Evolutionary conservation across 2,329 filamentous ascomycete species (phyloP), one percentile per base, ranked within the genome.

Genomic region (Nectriaceae sp.): DNA sequence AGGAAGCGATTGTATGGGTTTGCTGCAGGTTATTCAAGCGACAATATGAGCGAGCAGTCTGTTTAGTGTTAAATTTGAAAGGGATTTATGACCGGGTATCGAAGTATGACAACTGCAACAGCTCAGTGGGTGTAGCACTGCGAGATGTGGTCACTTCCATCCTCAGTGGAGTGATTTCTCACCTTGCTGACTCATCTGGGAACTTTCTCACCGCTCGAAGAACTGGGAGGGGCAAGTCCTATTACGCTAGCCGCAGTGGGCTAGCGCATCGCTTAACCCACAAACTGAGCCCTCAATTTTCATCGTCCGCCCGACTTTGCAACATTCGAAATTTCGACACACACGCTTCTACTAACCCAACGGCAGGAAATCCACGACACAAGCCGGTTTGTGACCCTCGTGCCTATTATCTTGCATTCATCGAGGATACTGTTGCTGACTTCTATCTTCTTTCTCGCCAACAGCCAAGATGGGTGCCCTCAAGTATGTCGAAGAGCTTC

Each of bases 401-500:
- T 44, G 41, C 49, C 37, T 22, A 42, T 24, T 40, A 16, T 21
- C 42, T 31, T 41, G 36, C 31, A 35, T 41, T 20, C n/a, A 31
- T 31, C 47, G 41, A 21, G 21, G 21, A 21, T 45, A 44, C 49
- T 29, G 40, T 62, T 54, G 24, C 65, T 68, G 56, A 66, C 57
- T 40, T 60, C 43, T 53, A 24, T 42, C 40, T 43, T 29, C 35
- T 40, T 39, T 33, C 51, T 20, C 50, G 47, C 49, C 50, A 56
- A 66, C 64, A 82, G 79, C 71, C 74, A 83, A 93, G 85, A 97
- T 97, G 94, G 94, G 94, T 89, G 93, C 93, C 84, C 90, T 97
- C 79, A 99, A 99, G 84, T 99, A 96, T 84, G 90, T 99, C 82
- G 95, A 99, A 87, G 94, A 99, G 87, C 89, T 99, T 83, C 91